Evolutionary conservation across 768 basidiomycete species (phyloP).

Genomic region (Lactifluus echinatus): DNA sequence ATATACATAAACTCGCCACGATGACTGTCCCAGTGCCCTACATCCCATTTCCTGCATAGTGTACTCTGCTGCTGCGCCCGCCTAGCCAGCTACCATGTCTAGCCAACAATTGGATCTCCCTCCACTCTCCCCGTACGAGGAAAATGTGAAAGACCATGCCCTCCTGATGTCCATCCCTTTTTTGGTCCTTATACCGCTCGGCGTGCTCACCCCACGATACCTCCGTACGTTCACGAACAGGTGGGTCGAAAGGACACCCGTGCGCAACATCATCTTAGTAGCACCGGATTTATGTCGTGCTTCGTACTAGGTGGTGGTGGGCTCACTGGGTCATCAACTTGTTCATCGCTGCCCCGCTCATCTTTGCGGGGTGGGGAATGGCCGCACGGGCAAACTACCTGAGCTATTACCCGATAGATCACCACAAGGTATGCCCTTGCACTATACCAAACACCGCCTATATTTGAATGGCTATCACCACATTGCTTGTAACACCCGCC

Average conservation of each 20-base stretch:
- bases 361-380: constrained; percentile 41
- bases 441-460: not conserved
- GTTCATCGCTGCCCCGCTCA: constrained; percentile 41
- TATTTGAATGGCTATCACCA: not conserved
- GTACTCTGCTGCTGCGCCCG: too few species aligned
- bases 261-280: too few species aligned
- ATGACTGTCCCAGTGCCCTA: too few species aligned
- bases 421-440: constrained; percentile 29
- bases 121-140: constrained; percentile 8
- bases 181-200: not conserved
- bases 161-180: constrained; percentile 2
- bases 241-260: not conserved
- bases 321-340: constrained; percentile 7
- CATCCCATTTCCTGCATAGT: too few species aligned
- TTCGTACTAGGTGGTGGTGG: constrained; percentile 8
- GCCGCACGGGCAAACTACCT: constrained; percentile 23
- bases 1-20: too few species aligned
- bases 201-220: constrained; percentile 7
- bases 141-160: constrained; percentile 3
- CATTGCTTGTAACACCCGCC: not conserved
- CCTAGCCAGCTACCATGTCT: too few species aligned
- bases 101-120: too few species aligned
- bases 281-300: not conserved
- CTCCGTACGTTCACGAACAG: constrained; percentile 10
- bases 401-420: constrained; percentile 24